Base-by-base conservation (phyloP, 1,139 yeast species). In the Hemisphaericaspora lyxosophila region DNA sequence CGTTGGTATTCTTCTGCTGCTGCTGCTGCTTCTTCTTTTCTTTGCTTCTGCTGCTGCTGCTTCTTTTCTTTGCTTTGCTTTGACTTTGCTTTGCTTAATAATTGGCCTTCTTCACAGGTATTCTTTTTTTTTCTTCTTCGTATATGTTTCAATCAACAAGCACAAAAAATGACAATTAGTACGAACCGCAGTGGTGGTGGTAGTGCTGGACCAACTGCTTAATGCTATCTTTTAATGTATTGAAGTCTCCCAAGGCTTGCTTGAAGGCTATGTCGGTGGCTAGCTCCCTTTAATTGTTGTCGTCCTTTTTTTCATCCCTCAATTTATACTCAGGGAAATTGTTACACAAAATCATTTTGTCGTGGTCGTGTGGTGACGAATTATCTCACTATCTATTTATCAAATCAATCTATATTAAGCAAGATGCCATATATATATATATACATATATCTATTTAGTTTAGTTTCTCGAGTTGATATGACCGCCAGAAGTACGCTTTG, bases 401-500 rank as follows among this genome's bases (percentile, higher is more conserved):
- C n/a, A n/a, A n/a, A n/a, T 26, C 30, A 15, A 27, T 15, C 18
- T 28, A 17, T 28, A 28, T 20, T 23, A 20, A 31, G 16, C 16
- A 26, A 26, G 9, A 13, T 12, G 12, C 14, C 4, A 24, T 24
- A 8, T 24, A 24, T 24, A 11, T 11, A 24, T 24, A n/a, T 12
- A 24, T 24, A 3, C n/a, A 2, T 24, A 24, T 12, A 26, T 20
- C 11, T 20, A 20, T 27, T 14, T 27, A 27, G 3, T 16, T 16
- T 6, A 27, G 30, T 14, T 14, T 27, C 16, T 14, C 14, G 12
- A 25, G 27, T 11, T 8, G 30, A 15, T n/a, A 15, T 19, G 15
- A 14, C 18, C 14, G 12, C 26, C 27, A 20, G 31, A 13, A 12
- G 31, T 32, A 16, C 30, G 26, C 19, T 42, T 38, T 2, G 41